phyloP scores from a whole-genome alignment of 768 basidiomycete species.

The Holtermannia corniformis region DNA sequence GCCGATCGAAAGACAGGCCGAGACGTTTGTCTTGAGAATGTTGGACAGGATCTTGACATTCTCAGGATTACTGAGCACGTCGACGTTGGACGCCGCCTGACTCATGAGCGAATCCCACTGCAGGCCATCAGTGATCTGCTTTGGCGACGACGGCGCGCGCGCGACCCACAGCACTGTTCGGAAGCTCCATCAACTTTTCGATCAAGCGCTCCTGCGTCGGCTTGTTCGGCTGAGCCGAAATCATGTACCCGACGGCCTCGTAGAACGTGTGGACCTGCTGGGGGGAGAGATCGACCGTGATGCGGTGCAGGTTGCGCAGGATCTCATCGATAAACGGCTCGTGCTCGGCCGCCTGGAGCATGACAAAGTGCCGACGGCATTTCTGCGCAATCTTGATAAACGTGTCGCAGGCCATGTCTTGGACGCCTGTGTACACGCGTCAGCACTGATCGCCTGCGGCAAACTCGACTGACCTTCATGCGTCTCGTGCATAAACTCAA shows the following conservation, averaged over 20 bases:
- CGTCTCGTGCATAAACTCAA: conserved; percentile 99
- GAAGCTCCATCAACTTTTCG: conserved; percentile 88
- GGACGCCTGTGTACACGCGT: conserved; percentile 61
- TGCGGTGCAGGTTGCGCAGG: conserved; percentile 76
- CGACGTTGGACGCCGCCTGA: conserved; percentile 83
- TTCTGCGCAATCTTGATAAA: conserved; percentile 99
- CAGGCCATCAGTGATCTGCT: neutral
- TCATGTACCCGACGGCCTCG: conserved; percentile 98
- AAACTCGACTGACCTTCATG: conserved; percentile 64
- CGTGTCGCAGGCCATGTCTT: conserved; percentile 99
- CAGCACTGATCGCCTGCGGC: neutral
- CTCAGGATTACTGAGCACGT: conserved; percentile 78
- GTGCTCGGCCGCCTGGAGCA: conserved; percentile 93
- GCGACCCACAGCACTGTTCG: conserved; percentile 77
- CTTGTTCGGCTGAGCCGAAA: conserved; percentile 96
- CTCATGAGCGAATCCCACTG: conserved; percentile 98
- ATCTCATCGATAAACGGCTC: conserved; percentile 99
- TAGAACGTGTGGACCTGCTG: conserved; percentile 99
- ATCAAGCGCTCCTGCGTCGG: conserved; percentile 93
- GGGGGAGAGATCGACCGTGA: conserved; percentile 86
- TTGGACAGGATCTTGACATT: conserved; percentile 96
- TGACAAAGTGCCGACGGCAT: conserved; percentile 93
- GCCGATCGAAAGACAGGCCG: conserved; percentile 93
- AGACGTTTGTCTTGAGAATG: conserved; percentile 95
- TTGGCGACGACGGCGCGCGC: neutral